A percentile compares a stretch with the other conserved stretches of the same genome.
These are phyloP conservation scores for Diaporthe australafricana DNA, from an alignment of 2,329 filamentous ascomycete genomes.

Conservation along the genomic window DNA sequence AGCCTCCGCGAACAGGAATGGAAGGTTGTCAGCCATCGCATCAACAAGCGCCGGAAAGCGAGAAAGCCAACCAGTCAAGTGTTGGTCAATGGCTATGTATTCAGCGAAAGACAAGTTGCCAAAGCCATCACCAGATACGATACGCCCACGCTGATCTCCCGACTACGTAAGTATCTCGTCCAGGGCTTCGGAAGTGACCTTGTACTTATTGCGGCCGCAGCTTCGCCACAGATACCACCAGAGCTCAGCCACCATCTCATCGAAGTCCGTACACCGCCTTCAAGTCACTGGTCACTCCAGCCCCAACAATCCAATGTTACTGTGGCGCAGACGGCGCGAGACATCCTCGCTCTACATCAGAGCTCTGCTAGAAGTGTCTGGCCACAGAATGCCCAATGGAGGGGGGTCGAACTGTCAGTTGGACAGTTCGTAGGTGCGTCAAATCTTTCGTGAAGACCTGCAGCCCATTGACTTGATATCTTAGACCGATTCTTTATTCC, in stretches of 20 bases:
- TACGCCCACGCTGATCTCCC: background rate
- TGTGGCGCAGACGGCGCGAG: background rate
- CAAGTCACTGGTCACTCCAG: background rate
- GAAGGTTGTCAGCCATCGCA: background rate
- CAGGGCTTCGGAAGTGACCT: background rate
- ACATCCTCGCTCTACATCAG: background rate
- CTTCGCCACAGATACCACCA: background rate
- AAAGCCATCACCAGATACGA: background rate
- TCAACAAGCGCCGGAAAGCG: background rate
- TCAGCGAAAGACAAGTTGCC: background rate
- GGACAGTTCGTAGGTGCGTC: background rate
- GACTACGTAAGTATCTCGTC: background rate
- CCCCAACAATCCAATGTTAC: rapidly evolving
- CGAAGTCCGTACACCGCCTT: background rate
- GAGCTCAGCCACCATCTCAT: background rate
- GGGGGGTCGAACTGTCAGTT: background rate
- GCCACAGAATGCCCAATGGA: background rate
- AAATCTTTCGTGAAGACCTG: no score
- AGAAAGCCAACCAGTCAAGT: background rate
- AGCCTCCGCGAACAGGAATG: background rate
- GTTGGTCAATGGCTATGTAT: background rate
- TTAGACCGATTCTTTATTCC: background rate
- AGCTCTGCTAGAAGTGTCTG: background rate
- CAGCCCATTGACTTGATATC: rapidly evolving
- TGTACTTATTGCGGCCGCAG: background rate